These are phyloP conservation scores for Cymodocea nodosa DNA, from an alignment of 116 monocot genomes.

Conservation along the genomic window DNA sequence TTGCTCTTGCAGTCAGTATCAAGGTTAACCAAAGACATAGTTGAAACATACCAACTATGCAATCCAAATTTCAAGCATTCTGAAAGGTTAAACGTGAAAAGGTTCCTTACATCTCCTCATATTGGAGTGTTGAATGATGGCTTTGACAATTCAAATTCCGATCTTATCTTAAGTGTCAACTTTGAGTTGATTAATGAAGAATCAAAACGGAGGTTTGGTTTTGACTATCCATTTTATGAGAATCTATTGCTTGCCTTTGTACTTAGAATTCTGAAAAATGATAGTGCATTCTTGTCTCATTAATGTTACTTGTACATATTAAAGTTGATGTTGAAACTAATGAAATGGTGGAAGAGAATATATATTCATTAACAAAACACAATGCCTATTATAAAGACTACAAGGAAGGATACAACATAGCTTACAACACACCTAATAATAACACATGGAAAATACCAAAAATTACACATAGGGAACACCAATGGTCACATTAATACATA, in stretches of 20 bases:
- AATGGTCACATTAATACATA: too few relatives aligned
- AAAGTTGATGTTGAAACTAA: too few relatives aligned
- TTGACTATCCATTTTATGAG: neutral
- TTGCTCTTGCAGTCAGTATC: slow-evolving; percentile 44
- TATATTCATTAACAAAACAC: too few relatives aligned
- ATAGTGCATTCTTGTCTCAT: too few relatives aligned
- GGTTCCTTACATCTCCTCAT: slow-evolving; percentile 73
- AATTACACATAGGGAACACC: too few relatives aligned
- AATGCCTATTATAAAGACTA: too few relatives aligned
- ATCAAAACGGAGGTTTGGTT: slow-evolving; percentile 58
- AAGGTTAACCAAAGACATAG: slow-evolving; percentile 65
- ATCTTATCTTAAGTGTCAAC: slow-evolving; percentile 78
- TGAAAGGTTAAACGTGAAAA: slow-evolving; percentile 59
- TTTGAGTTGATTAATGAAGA: slow-evolving; percentile 47
- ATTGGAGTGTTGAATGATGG: slow-evolving; percentile 75
- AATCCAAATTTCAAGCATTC: slow-evolving; percentile 67
- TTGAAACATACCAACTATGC: slow-evolving; percentile 62
- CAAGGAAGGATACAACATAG: too few relatives aligned
- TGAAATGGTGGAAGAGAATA: too few relatives aligned
- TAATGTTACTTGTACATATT: neutral
- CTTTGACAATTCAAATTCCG: slow-evolving; percentile 80
- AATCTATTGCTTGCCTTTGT: neutral
- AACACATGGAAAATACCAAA: too few relatives aligned
- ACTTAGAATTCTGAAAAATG: neutral
- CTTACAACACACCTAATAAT: too few relatives aligned